Percentiles rank a stretch among this genome's conserved stretches.
phyloP scores from a whole-genome alignment of 371 early-diverging fungal genomes.

The Mortierella sp. region DNA sequence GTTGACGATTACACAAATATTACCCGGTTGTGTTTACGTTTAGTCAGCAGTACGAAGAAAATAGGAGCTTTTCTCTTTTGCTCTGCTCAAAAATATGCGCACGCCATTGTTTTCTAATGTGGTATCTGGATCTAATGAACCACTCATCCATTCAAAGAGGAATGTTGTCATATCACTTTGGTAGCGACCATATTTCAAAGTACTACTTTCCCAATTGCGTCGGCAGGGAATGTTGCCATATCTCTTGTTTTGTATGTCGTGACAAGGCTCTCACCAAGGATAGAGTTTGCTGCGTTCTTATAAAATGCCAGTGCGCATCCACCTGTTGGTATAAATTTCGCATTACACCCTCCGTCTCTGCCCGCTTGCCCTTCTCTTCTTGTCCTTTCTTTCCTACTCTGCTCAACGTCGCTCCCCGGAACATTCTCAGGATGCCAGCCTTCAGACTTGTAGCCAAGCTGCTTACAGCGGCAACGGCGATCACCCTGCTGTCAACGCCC shows the following conservation, averaged over 20 bases:
- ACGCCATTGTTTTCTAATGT: not conserved
- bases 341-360: not conserved
- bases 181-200: not conserved
- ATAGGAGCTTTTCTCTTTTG: not conserved
- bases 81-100: not conserved
- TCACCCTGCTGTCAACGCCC: constrained; percentile 15
- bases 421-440: not conserved
- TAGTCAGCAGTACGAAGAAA: not conserved
- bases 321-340: not conserved
- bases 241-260: not conserved
- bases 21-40: not conserved
- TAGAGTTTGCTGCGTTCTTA: not conserved
- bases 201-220: not conserved
- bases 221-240: not conserved
- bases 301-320: not conserved
- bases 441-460: not conserved
- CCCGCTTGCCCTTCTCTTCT: not conserved
- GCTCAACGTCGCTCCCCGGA: not conserved
- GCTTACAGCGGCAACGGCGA: constrained; percentile 12
- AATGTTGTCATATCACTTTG: not conserved
- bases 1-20: not conserved
- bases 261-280: not conserved
- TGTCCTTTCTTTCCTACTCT: not conserved
- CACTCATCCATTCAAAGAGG: not conserved
- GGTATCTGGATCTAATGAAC: not conserved